phyloP scores from a whole-genome alignment of 1,284 basidiomycete genomes.

The Boletus albobrunnescens region DNA sequence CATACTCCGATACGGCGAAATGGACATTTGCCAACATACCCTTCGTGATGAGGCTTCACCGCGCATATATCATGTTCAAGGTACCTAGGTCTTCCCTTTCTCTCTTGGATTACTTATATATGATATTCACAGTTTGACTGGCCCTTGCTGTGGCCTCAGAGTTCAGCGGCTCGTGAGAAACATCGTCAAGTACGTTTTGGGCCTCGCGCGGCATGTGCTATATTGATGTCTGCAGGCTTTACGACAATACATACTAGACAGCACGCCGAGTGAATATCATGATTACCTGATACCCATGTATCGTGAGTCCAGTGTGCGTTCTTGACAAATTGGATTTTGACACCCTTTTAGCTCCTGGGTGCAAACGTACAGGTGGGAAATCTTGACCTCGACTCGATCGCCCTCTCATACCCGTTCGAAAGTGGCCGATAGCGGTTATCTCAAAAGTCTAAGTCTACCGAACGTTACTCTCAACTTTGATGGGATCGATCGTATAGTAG shows the following conservation, averaged over 20 bases:
- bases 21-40: constrained; percentile 39
- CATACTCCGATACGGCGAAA: constrained; percentile 27
- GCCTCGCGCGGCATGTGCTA: neutral
- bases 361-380: constrained; percentile 34
- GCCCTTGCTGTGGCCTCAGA: constrained; percentile 14
- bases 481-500: constrained; percentile 36
- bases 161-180: constrained; percentile 12
- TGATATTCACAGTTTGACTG: constrained; percentile 16
- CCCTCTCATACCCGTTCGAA: constrained; percentile 12
- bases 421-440: constrained; percentile 39
- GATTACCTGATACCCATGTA: constrained; percentile 36
- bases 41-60: constrained; percentile 31
- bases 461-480: constrained; percentile 43
- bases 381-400: neutral
- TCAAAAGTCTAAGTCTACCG: constrained; percentile 37
- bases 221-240: constrained; percentile 20
- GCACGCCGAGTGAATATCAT: constrained; percentile 36
- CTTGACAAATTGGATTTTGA: neutral
- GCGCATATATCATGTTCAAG: constrained; percentile 29
- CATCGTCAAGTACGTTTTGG: constrained; percentile 13
- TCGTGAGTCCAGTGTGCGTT: constrained; percentile 24
- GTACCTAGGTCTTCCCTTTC: constrained; percentile 4
- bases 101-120: neutral
- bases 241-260: constrained; percentile 30
- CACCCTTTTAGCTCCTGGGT: constrained; percentile 32